Percentiles rank a stretch among this genome's conserved stretches.
phyloP scores from a whole-genome alignment of 148 eudicot species.

The Silene conica region DNA sequence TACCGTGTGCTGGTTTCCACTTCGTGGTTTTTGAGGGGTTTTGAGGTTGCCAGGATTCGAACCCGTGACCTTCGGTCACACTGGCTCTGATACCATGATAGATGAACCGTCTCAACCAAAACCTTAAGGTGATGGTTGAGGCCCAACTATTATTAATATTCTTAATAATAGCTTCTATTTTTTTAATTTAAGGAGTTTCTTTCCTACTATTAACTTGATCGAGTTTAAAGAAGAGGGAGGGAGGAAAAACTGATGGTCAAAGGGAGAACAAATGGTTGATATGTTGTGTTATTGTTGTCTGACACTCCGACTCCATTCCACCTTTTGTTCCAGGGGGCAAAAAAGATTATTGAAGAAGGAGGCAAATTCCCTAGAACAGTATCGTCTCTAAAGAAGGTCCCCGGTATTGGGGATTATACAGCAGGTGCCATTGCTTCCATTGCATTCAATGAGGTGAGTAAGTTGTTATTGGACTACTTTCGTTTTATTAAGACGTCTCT shows the following conservation, averaged over 20 bases:
- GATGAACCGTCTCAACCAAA: too few species aligned
- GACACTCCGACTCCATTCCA: constrained; percentile 17
- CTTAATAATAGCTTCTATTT: too few species aligned
- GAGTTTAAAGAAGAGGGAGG: too few species aligned
- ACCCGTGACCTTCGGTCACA: too few species aligned
- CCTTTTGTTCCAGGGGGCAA: constrained; percentile 60
- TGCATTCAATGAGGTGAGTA: constrained; percentile 73
- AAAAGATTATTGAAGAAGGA: constrained; percentile 65
- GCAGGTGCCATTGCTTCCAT: constrained; percentile 97
- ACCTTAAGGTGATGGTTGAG: too few species aligned
- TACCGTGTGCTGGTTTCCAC: too few species aligned
- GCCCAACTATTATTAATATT: too few species aligned
- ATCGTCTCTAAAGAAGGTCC: constrained; percentile 49
- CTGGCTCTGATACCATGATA: too few species aligned
- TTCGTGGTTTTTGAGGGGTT: too few species aligned
- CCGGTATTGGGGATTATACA: constrained; percentile 91
- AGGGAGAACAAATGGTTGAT: not conserved
- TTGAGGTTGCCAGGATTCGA: too few species aligned
- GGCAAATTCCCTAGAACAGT: constrained; percentile 71
- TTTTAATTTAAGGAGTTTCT: too few species aligned
- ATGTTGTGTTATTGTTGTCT: not conserved
- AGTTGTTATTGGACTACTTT: not conserved
- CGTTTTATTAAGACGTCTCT: constrained; percentile 5
- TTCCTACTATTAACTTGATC: too few species aligned
- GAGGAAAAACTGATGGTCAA: not conserved